phyloP scores from a whole-genome alignment of 306 rosid species.

The Sesbania bispinosa region DNA sequence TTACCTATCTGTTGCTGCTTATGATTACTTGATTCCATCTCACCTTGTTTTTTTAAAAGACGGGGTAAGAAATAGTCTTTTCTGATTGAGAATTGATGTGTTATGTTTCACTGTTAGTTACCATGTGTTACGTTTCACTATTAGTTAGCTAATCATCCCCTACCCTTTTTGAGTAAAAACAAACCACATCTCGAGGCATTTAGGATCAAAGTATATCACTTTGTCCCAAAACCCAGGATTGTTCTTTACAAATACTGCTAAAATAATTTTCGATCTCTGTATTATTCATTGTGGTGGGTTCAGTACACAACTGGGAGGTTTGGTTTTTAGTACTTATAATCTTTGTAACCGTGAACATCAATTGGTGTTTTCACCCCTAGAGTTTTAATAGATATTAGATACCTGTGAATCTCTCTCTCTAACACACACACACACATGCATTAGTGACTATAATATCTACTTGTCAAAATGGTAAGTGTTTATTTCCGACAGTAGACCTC shows the following conservation, averaged over 20 bases:
- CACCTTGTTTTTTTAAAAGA: constrained; percentile 44
- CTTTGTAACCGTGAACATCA: not conserved
- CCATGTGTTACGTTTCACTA: no score
- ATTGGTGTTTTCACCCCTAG: not conserved
- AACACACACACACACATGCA: no score
- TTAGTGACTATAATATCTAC: constrained; percentile 1
- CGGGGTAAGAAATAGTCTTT: constrained; percentile 32
- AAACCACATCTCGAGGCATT: not conserved
- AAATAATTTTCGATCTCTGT: not conserved
- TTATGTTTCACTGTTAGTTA: constrained; percentile 1
- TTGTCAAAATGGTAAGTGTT: constrained; percentile 12
- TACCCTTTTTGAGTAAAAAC: not conserved
- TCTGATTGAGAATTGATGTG: not conserved
- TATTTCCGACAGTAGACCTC: not conserved
- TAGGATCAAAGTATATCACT: not conserved
- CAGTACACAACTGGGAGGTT: not conserved
- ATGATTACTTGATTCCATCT: constrained; percentile 38
- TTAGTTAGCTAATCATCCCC: constrained; percentile 7
- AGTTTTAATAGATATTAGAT: not conserved
- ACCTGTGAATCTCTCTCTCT: not conserved
- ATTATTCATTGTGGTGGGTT: not conserved
- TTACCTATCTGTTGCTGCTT: constrained; percentile 46
- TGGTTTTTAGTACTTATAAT: not conserved
- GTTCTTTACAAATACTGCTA: not conserved
- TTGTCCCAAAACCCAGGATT: not conserved